Conservation (phyloP, 2,329 filamentous ascomycete genomes). For the Trichoderma citrinoviride region DNA sequence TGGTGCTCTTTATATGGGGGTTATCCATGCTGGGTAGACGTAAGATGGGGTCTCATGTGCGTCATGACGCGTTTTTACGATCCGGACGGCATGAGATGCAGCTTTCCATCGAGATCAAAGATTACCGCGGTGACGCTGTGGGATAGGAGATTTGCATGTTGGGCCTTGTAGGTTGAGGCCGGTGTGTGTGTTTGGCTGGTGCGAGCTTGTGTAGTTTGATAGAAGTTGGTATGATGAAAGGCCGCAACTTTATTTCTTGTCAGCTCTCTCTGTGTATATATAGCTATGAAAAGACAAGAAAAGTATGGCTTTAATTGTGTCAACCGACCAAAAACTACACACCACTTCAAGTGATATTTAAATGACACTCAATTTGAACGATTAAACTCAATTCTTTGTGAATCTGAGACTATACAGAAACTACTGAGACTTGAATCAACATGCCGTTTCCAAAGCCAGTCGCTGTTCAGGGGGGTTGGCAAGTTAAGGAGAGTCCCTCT, state of each 20-base stretch:
- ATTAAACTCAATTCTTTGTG: background rate
- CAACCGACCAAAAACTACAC: background rate
- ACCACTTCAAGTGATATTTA: background rate
- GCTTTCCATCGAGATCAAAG: background rate
- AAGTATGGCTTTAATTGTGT: background rate
- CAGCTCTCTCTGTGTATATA: background rate
- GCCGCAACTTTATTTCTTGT: conserved; percentile 8
- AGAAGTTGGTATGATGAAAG: conserved; percentile 9
- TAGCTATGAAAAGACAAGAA: background rate
- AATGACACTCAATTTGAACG: conserved; percentile 5
- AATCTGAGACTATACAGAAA: too few species aligned
- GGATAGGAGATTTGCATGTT: background rate
- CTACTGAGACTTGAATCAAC: conserved; percentile 18
- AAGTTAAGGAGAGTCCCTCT: conserved; percentile 32
- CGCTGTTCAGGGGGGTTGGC: conserved; percentile 31
- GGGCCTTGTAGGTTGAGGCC: background rate
- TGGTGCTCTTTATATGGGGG: background rate
- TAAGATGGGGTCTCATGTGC: background rate
- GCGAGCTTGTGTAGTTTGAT: background rate
- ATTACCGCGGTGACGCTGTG: conserved; percentile 5
- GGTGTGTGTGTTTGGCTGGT: too few species aligned
- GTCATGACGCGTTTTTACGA: conserved; percentile 4
- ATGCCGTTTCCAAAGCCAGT: conserved; percentile 31
- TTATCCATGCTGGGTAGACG: conserved; percentile 12
- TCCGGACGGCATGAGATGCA: background rate